These are phyloP conservation scores for Bipolaris zeicola DNA, from an alignment of 2,329 filamentous ascomycete genomes.

Conservation along the genomic window DNA sequence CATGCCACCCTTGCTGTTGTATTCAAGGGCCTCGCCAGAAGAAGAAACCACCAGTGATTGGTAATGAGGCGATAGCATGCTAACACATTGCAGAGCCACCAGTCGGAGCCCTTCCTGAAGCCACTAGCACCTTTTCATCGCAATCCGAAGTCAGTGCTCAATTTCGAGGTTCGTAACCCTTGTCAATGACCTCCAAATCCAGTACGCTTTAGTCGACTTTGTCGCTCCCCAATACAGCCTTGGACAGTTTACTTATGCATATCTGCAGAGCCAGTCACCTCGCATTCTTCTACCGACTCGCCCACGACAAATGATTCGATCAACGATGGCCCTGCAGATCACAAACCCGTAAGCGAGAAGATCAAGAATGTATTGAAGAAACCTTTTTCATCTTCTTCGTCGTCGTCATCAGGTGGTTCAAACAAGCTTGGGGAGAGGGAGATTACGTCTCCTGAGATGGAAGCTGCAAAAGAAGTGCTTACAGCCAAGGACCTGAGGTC, in stretches of 20 bases:
- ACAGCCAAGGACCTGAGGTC: constrained; percentile 8
- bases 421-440: constrained; percentile 3
- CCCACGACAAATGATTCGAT: background rate
- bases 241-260: background rate
- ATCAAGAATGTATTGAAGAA: constrained; percentile 17
- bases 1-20: background rate
- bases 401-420: background rate
- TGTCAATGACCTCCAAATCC: background rate
- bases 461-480: constrained; percentile 15
- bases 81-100: constrained; percentile 10
- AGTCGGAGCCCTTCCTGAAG: constrained; percentile 1
- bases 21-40: background rate
- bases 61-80: background rate
- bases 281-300: background rate
- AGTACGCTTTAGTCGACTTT: background rate
- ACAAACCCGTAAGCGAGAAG: constrained; percentile 11
- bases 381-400: background rate
- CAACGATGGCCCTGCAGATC: background rate
- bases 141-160: constrained; percentile 3
- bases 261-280: constrained; percentile 7
- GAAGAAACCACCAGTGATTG: background rate
- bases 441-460: constrained; percentile 9
- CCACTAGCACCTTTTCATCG: background rate
- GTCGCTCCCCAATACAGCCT: background rate
- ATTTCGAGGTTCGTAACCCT: constrained; percentile 11